Conservation (phyloP, 306 rosid species). For the Glycine tomentella region DNA sequence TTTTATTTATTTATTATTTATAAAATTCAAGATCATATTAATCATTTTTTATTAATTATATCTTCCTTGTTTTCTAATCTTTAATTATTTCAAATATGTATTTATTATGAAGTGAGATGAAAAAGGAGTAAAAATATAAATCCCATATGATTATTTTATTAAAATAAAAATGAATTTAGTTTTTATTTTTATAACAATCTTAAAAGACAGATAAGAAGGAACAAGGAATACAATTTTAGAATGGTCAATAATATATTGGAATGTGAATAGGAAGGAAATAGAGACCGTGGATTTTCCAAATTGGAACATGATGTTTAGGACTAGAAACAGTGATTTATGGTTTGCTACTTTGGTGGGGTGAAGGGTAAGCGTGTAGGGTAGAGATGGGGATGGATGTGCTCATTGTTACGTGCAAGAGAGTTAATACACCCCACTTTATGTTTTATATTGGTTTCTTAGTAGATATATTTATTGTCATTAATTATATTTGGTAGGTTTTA, state of each 20-base stretch:
- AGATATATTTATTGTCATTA: neutral
- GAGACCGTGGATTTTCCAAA: constrained; percentile 45
- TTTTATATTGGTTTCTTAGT: neutral
- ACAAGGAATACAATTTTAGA: neutral
- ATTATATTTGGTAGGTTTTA: neutral
- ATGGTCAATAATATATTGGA: constrained; percentile 34
- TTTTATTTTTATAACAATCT: too few relatives aligned
- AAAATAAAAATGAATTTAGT: too few relatives aligned
- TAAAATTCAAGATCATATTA: too few relatives aligned
- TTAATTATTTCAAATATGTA: too few relatives aligned
- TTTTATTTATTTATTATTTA: too few relatives aligned
- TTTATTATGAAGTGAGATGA: too few relatives aligned
- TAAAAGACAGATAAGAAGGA: too few relatives aligned
- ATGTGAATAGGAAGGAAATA: constrained; percentile 42
- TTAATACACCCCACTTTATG: neutral
- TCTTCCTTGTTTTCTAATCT: too few relatives aligned
- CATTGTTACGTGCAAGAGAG: constrained; percentile 22
- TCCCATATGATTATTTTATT: too few relatives aligned
- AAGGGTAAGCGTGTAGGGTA: constrained; percentile 13
- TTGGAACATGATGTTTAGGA: constrained; percentile 6
- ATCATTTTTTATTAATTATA: too few relatives aligned
- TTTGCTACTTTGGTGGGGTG: constrained; percentile 33
- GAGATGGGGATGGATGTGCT: constrained; percentile 9
- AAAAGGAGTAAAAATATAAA: too few relatives aligned
- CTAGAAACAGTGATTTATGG: constrained; percentile 30